Conservation (phyloP, 2,329 filamentous ascomycete species). For the Knoxdaviesia capensis region DNA sequence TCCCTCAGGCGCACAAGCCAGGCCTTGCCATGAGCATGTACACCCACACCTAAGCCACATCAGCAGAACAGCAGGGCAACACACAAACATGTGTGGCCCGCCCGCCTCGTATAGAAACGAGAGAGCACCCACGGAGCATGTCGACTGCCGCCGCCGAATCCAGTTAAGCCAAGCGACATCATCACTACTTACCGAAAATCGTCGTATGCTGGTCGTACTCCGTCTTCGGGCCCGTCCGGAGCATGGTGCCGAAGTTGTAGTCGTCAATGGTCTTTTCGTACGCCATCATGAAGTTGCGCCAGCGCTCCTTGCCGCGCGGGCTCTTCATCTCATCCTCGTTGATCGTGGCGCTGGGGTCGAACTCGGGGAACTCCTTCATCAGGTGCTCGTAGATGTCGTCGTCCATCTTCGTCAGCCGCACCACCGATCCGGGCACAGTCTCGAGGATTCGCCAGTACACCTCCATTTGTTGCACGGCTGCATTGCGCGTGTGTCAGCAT, state of each 20-base stretch:
- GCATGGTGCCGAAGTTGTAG: constrained; percentile 93
- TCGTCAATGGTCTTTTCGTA: constrained; percentile 95
- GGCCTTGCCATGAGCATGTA: too few relatives aligned
- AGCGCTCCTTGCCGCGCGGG: constrained; percentile 80
- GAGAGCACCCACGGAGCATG: not conserved
- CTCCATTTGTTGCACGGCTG: constrained; percentile 80
- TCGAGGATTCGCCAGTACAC: constrained; percentile 96
- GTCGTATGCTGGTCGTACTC: constrained; percentile 82
- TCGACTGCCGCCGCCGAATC: not conserved
- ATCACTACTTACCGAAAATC: constrained; percentile 53
- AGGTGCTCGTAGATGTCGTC: constrained; percentile 89
- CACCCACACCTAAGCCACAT: too few relatives aligned
- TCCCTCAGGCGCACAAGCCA: too few relatives aligned
- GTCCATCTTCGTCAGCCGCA: constrained; percentile 85
- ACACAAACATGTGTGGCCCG: not conserved
- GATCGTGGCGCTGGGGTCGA: constrained; percentile 62
- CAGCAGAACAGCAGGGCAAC: too few relatives aligned
- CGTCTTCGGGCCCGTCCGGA: constrained; percentile 54
- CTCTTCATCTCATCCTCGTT: constrained; percentile 96
- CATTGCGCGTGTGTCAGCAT: not conserved
- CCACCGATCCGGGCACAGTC: constrained; percentile 67
- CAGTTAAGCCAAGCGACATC: not conserved
- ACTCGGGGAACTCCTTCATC: constrained; percentile 74
- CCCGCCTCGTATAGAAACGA: not conserved
- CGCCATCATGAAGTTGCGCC: constrained; percentile 82